Evolutionary conservation across 2,329 filamentous ascomycete genomes (phyloP), one percentile per base, ranked within the genome.

Genomic region (Thermoascus crustaceus): DNA sequence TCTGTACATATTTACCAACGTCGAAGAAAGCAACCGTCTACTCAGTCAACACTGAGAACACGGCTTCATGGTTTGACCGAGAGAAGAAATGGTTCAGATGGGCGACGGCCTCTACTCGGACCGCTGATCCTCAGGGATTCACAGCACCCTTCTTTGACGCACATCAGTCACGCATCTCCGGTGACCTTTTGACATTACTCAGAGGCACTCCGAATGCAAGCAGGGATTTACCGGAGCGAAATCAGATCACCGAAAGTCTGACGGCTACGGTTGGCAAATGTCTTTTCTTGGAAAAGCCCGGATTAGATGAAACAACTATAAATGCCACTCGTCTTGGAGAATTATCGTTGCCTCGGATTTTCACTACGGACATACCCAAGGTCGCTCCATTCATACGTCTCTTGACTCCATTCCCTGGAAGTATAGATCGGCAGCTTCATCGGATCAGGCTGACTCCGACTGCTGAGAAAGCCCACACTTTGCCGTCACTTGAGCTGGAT

Each of bases 251-350:
- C 13, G 61, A 64, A 39, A 54, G 48, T 7, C 37, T 65, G 16
- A 60, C 54, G 14, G 61, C 60, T 14, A 44, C 54, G 2, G 49
- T 60, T 34, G 61, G 61, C n/a, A 57, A 51, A 35, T 61, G 57
- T 40, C 48, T 64, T n/a, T 64, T 65, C 35, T 24, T 48, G 25
- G 49, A 39, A 27, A 49, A 55, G 38, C 29, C 48, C 3, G 42
- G 37, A 5, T 35, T 50, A 18, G 39, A 50, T 8, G 38, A 49
- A 17, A 35, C 40, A 4, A 32, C 39, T 8, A 30, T 54, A 34
- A 60, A 41, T 29, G 55, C 57, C 8, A 41, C 50, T 30, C 42
- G 55, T n/a, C 41, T 63, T 18, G 57, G 54, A 7, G 44, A 43
- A 35, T 31, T 53, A 30, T 47, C 46, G n/a, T 44, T 53, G 34